Base-by-base conservation (phyloP, 257 asterid species). In the Salvia miltiorrhiza region DNA sequence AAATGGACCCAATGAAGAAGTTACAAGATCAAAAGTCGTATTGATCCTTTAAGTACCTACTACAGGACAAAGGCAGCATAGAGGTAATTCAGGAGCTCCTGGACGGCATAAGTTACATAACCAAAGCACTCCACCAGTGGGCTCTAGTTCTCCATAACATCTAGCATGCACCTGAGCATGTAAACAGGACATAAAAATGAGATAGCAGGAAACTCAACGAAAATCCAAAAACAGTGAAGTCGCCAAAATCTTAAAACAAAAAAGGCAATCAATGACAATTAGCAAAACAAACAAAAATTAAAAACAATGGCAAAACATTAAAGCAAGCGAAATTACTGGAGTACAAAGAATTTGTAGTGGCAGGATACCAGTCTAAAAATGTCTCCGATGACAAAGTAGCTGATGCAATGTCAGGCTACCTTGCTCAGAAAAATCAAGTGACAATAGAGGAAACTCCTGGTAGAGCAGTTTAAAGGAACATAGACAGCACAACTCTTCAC, bases 81-180 rank as follows among this genome's bases (percentile, higher is more conserved):
- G 88, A 72, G 94, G 93, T 43, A 79, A 63, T 60, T 83, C 81
- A 71, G 97, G 97, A 77, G 97, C 95, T 77, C 89, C 98, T 13
- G 96, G 93, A 70, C 97, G 93, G 83, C 99, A 94, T 78, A 94
- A 84, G 82, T 91, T 89, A 93, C 99, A 94, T 77, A 94, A 81
- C 98, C 99, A 94, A 78, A 94, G 97, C 54, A 78, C 87, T 62
- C 93, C 97, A 73, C 81, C 95, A 53, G 78, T 78, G 75, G 95
- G 89, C 80, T 89, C 97, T 61, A 78, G 80, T 78, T 89, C 97
- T 63, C 99, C 99, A 43, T 94, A 94, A 84, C 99, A 94, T 80
- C 86, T 94, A 63, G 98, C 98, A 83, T 94, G 99, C 59, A 94
- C 99, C 99, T 94, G 85, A 69, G 76, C 47, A 80, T 64, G 67